Base-by-base conservation (phyloP, 331 rosid genomes). In the Erythrophleum ivorense region DNA sequence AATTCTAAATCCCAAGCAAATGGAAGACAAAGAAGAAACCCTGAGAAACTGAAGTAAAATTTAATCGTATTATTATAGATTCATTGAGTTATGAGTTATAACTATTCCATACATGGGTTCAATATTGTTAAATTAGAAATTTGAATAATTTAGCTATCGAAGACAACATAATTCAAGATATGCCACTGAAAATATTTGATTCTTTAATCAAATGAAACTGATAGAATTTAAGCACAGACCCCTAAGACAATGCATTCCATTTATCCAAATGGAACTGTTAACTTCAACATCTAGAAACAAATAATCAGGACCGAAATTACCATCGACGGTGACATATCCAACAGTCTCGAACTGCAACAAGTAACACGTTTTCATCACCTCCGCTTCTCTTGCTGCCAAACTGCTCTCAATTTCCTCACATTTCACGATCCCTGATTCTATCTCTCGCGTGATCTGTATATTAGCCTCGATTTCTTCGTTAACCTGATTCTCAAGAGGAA, bases 381-480 rank as follows among this genome's bases (percentile, higher is more conserved):
- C 89, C 2, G 94, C 87, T 21, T 93, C 93, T 81, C 84, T 91
- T 5, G 68, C 48, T 7, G 67, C 87, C 74, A 93, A 63, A 34
- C 82, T 82, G 8, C 8, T 73, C 63, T 90, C 97, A 65, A 84
- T 84, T 59, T 91, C 97, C 55, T 89, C 88, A 80, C 96, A 91
- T 60, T 90, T 93, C 67, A 91, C 86, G 78, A 93, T 93, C 81
- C 90, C 91, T 13, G 94, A 86, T 54, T 91, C 97, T 21, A 91
- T 93, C 86, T 91, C 97, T 7, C 89, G 83, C 53, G 92, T 93
- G 10, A 86, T 68, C 86, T 93, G 91, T 75, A 93, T 90, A 71
- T 84, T 89, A n/a, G 84, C 86, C 50, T 88, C 97, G 60, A 91
- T 91, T 77, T 90, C 97, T 75, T 91, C 88, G 80, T 93, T 91